A percentile compares a stretch with the other conserved stretches of the same genome.
Evolutionary conservation across 2,329 filamentous ascomycete species (phyloP).

Genomic region (Teratosphaeria viscida): DNA sequence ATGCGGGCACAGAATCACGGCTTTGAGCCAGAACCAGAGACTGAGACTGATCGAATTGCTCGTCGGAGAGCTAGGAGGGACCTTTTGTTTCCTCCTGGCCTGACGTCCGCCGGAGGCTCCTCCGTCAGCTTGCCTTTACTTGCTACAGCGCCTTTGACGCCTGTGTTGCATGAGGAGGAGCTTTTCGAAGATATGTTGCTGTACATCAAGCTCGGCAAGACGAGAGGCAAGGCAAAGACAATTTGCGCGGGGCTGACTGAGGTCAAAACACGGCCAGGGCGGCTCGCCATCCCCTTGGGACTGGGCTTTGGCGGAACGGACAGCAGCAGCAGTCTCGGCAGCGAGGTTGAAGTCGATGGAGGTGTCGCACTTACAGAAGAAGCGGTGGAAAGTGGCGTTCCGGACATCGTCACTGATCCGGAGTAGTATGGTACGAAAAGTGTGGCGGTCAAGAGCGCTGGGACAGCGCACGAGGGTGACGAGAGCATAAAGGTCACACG

Average conservation of each 20-base stretch:
- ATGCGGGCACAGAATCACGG: constrained; percentile 19
- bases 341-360: constrained; percentile 38
- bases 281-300: background rate
- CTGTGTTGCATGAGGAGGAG: constrained; percentile 7
- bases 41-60: constrained; percentile 5
- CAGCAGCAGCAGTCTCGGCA: constrained; percentile 15
- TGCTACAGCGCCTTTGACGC: constrained; percentile 9
- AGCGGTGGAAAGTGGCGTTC: constrained; percentile 38
- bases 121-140: constrained; percentile 23
- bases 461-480: background rate
- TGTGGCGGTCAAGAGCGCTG: background rate
- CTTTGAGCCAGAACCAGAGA: constrained; percentile 7
- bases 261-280: background rate
- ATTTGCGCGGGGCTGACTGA: constrained; percentile 3
- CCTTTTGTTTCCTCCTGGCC: constrained; percentile 12
- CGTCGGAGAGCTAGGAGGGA: constrained; percentile 12
- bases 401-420: constrained; percentile 20
- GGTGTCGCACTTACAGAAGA: constrained; percentile 50
- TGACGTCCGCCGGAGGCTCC: constrained; percentile 20
- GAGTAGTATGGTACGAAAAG: background rate
- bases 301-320: constrained; percentile 6
- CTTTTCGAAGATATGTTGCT: constrained; percentile 8
- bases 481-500: background rate
- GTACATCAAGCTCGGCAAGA: constrained; percentile 6
- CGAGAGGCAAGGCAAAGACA: constrained; percentile 8